A percentile compares a stretch with the other conserved stretches of the same genome.
These are phyloP conservation scores for Podospora didyma DNA, from an alignment of 495 filamentous ascomycete genomes.

Conservation along the genomic window DNA sequence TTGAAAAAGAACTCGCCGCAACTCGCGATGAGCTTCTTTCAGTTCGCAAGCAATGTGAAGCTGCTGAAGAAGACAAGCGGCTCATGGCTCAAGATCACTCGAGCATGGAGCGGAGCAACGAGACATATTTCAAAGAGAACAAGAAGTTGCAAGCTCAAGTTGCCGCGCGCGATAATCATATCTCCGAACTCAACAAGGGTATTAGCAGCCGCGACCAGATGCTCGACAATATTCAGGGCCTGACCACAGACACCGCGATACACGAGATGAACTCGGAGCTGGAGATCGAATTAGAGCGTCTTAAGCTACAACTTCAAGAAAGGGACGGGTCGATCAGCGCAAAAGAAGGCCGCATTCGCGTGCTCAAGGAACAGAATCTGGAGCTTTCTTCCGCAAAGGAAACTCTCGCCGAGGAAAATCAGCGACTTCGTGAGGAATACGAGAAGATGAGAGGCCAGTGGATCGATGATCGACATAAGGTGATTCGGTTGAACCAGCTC, in stretches of 20 bases:
- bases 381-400: conserved; percentile 32
- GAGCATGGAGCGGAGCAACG: conserved; percentile 43
- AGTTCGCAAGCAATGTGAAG: conserved; percentile 27
- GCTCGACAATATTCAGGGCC: conserved; percentile 28
- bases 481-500: conserved; percentile 26
- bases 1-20: conserved; percentile 32
- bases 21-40: conserved; percentile 33
- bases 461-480: conserved; percentile 25
- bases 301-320: conserved; percentile 28
- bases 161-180: conserved; percentile 31
- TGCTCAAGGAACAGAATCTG: conserved; percentile 33
- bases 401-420: conserved; percentile 26
- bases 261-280: conserved; percentile 32
- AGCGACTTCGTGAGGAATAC: conserved; percentile 24
- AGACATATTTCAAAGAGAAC: conserved; percentile 43
- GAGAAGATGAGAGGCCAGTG: conserved; percentile 25
- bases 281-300: conserved; percentile 29
- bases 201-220: conserved; percentile 29
- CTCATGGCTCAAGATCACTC: conserved; percentile 37
- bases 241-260: conserved; percentile 30
- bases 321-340: conserved; percentile 23
- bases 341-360: conserved; percentile 22
- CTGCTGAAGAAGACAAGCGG: conserved; percentile 34
- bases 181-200: conserved; percentile 32
- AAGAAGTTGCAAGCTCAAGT: conserved; percentile 41